phyloP scores from a whole-genome alignment of 768 basidiomycete species.

The Cubamyces lactineus region DNA sequence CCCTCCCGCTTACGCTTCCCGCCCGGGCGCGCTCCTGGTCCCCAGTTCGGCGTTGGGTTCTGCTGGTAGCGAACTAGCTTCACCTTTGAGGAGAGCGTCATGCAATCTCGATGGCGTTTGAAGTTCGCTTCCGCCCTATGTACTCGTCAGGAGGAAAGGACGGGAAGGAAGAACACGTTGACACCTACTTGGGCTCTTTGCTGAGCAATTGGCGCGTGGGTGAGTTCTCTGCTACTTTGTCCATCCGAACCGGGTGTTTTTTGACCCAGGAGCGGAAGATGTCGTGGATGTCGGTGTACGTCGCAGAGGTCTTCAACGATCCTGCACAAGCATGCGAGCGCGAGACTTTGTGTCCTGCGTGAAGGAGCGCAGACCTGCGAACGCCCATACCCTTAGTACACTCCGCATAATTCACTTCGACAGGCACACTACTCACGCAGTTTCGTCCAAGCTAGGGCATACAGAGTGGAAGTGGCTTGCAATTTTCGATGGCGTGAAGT shows the following conservation, averaged over 20 bases:
- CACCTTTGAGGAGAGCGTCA: constrained; percentile 61
- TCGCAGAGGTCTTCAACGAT: constrained; percentile 88
- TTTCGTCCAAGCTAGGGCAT: constrained; percentile 73
- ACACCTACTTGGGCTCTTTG: constrained; percentile 66
- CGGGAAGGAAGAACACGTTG: not conserved
- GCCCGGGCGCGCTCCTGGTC: constrained; percentile 71
- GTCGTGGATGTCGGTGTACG: constrained; percentile 72
- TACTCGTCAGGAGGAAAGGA: not conserved
- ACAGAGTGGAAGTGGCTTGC: constrained; percentile 82
- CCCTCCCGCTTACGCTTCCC: constrained; percentile 46
- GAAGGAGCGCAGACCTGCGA: constrained; percentile 81
- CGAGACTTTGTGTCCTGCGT: constrained; percentile 83
- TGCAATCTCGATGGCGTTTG: constrained; percentile 66
- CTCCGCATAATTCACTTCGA: not conserved
- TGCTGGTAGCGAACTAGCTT: constrained; percentile 89
- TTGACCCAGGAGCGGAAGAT: constrained; percentile 87
- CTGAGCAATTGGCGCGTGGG: constrained; percentile 71
- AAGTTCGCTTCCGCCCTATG: constrained; percentile 72
- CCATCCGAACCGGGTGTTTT: constrained; percentile 77
- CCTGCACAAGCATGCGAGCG: constrained; percentile 90
- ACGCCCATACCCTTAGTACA: not conserved
- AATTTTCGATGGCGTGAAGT: constrained; percentile 82
- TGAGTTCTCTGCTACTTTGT: constrained; percentile 76
- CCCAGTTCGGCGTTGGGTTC: constrained; percentile 94
- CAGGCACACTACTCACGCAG: constrained; percentile 58